Evolutionary conservation across 1,139 yeast species (phyloP), one percentile per base, ranked within the genome.

Genomic region (Diutina catenulata): DNA sequence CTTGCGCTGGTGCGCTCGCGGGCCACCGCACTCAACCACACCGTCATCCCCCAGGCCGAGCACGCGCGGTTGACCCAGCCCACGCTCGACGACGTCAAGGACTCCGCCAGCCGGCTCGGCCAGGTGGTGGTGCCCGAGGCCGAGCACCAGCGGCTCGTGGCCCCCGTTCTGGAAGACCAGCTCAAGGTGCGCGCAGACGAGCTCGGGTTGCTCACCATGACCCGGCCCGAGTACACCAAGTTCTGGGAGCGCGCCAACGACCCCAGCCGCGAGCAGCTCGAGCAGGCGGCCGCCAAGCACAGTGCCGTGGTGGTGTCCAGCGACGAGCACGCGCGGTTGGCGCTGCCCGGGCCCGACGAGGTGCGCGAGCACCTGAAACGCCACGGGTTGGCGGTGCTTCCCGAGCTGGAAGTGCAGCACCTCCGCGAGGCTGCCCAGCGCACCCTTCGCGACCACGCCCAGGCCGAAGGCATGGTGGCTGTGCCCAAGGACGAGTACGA

Each of bases 401-500:
- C n/a, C n/a, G n/a, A n/a, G n/a, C n/a, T n/a, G n/a, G n/a, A n/a
- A n/a, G n/a, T n/a, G n/a, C n/a, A n/a, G n/a, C n/a, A n/a, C n/a
- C n/a, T n/a, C n/a, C n/a, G n/a, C n/a, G n/a, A n/a, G n/a, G n/a
- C n/a, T n/a, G n/a, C n/a, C n/a, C n/a, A n/a, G n/a, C n/a, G 18
- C 3, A 8, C 29, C 18, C 18, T 27, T 11, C 18, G 13, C 13
- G 29, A 11, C 13, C 29, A 27, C 13, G n/a, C n/a, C n/a, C n/a
- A n/a, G n/a, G n/a, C n/a, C n/a, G n/a, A n/a, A n/a, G 35, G 22
- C 13, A 31, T 19, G 35, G 35, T 31, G n/a, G 35, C 21, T 8
- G 20, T 31, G 26, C 14, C 25, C 16, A 21, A 21, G 13, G 16
- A 7, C 6, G 25, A n/a, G n/a, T n/a, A n/a, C n/a, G n/a, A n/a